Percentiles rank a stretch among this genome's conserved stretches.
These are phyloP conservation scores for Diaporthe amygdali DNA, from an alignment of 2,329 filamentous ascomycete genomes.

Conservation along the genomic window DNA sequence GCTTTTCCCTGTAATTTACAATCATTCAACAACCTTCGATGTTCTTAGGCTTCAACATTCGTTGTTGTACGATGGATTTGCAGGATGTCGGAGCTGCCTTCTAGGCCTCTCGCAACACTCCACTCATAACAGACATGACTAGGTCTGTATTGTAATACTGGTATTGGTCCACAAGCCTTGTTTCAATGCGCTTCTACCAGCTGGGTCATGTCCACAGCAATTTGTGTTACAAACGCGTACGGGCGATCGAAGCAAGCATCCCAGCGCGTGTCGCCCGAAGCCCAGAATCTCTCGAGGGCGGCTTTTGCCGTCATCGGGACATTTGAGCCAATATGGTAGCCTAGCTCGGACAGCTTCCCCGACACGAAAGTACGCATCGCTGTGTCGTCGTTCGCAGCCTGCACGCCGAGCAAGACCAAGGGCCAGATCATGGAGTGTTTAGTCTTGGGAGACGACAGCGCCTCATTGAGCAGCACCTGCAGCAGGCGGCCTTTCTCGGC, in stretches of 20 bases:
- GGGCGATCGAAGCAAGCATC: slow-evolving; percentile 44
- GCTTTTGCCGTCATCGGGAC: slow-evolving; percentile 37
- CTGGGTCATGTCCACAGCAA: slow-evolving; percentile 23
- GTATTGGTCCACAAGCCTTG: background rate
- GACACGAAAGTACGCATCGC: slow-evolving; percentile 34
- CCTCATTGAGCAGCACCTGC: slow-evolving; percentile 28
- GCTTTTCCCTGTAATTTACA: background rate
- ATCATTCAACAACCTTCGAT: background rate
- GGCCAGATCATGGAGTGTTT: slow-evolving; percentile 40
- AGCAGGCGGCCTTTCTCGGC: slow-evolving; percentile 26
- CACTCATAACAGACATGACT: background rate
- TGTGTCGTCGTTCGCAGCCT: slow-evolving; percentile 31
- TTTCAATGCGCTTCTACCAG: background rate
- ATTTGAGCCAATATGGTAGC: slow-evolving; percentile 33
- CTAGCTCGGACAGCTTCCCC: slow-evolving; percentile 33
- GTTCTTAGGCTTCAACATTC: background rate
- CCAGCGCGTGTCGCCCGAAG: slow-evolving; percentile 36
- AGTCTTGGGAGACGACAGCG: slow-evolving; percentile 24
- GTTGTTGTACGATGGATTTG: background rate
- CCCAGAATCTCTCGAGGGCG: slow-evolving; percentile 41
- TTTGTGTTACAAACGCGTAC: slow-evolving; percentile 33
- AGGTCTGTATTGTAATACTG: background rate
- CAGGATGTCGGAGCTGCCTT: background rate
- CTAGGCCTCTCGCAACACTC: background rate
- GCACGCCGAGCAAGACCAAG: slow-evolving; percentile 40